A percentile compares a stretch with the other conserved stretches of the same genome.
phyloP scores from a whole-genome alignment of 208 protist species.

The Herpetomonas tarakana region DNA sequence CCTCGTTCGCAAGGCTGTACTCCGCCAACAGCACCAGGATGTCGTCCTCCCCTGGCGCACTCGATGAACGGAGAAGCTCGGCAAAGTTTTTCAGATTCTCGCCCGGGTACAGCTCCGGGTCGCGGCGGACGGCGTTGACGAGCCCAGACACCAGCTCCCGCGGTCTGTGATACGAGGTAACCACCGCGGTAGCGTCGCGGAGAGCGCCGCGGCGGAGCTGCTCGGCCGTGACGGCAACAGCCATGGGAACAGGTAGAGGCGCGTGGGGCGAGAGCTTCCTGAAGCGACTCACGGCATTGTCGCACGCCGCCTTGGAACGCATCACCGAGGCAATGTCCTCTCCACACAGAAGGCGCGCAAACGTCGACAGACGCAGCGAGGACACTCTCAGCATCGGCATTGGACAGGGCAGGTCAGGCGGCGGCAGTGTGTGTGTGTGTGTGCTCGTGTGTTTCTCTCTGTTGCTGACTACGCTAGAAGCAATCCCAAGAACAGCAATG shows the following conservation, averaged over 20 bases:
- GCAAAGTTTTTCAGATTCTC: constrained; percentile 27
- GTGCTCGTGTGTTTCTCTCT: too few species aligned
- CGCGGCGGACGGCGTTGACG: constrained; percentile 11
- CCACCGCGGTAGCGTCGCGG: constrained; percentile 31
- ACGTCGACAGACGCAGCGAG: not conserved
- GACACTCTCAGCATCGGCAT: not conserved
- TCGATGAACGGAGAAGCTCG: constrained; percentile 24
- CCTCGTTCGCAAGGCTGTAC: not conserved
- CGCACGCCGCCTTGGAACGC: not conserved
- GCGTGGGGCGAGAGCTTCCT: constrained; percentile 27
- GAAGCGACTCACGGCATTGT: constrained; percentile 4
- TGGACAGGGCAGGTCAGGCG: not conserved
- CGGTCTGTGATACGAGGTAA: constrained; percentile 38
- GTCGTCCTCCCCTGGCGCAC: constrained; percentile 13
- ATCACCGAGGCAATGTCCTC: not conserved
- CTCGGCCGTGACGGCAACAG: constrained; percentile 24
- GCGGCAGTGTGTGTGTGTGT: not conserved
- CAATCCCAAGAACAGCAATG: too few species aligned
- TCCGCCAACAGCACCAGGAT: constrained; percentile 15
- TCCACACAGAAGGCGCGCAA: constrained; percentile 1
- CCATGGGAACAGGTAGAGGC: constrained; percentile 50
- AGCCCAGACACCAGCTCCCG: constrained; percentile 18
- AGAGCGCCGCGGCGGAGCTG: constrained; percentile 21
- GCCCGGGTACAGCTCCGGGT: constrained; percentile 11
- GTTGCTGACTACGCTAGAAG: too few species aligned